Conservation (phyloP, 2,329 filamentous ascomycete species). For the Claviceps maximensis region DNA sequence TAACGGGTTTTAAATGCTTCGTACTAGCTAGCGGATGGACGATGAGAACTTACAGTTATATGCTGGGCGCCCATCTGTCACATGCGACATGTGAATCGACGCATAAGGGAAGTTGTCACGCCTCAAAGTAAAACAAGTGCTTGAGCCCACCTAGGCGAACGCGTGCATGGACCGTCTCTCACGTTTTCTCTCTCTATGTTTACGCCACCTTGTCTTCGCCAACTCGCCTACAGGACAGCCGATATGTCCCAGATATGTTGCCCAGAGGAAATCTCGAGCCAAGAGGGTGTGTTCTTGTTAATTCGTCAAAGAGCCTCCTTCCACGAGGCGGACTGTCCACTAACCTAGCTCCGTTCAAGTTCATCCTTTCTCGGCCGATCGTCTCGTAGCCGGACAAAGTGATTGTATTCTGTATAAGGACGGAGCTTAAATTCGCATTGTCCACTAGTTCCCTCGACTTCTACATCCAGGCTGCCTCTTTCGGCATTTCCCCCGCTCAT, state of each 20-base stretch:
- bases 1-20: neutral
- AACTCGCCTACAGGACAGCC: too few relatives aligned
- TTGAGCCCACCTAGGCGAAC: neutral
- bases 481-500: neutral
- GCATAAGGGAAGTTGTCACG: neutral
- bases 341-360: neutral
- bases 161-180: constrained; percentile 1
- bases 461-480: neutral
- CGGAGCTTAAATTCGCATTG: neutral
- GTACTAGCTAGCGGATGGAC: neutral
- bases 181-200: neutral
- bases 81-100: neutral
- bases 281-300: neutral
- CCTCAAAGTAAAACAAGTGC: neutral
- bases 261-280: neutral
- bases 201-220: neutral
- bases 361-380: neutral
- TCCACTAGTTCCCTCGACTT: neutral
- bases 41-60: neutral
- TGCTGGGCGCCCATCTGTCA: neutral
- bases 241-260: neutral
- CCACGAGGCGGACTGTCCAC: neutral
- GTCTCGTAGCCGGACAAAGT: neutral
- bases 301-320: neutral
- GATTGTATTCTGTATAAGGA: too few relatives aligned